Percentiles rank a stretch among this genome's conserved stretches.
Conservation (phyloP, 2,329 filamentous ascomycete species). For the Capronia americana region DNA sequence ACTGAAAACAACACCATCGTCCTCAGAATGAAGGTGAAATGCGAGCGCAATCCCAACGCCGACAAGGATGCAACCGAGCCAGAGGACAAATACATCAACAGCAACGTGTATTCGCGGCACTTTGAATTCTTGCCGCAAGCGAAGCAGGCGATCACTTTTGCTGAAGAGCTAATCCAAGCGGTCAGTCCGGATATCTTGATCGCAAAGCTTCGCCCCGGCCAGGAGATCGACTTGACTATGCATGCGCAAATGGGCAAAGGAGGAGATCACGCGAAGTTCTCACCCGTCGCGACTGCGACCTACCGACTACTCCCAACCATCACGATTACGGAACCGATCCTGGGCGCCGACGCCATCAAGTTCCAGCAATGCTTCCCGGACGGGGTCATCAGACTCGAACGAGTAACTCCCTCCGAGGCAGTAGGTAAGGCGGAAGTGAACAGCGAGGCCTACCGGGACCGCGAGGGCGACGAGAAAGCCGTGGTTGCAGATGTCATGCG, state of each 20-base stretch:
- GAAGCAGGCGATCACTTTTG: constrained; percentile 70
- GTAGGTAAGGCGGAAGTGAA: constrained; percentile 58
- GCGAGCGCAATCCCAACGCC: constrained; percentile 78
- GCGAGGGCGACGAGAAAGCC: constrained; percentile 81
- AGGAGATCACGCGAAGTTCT: constrained; percentile 95
- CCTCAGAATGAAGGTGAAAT: constrained; percentile 77
- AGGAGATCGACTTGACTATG: constrained; percentile 83
- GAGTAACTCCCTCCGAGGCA: constrained; percentile 72
- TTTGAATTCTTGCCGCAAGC: constrained; percentile 79
- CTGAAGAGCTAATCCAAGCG: constrained; percentile 66
- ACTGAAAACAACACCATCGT: constrained; percentile 87
- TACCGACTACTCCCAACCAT: constrained; percentile 92
- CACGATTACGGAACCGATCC: constrained; percentile 79
- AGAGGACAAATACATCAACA: constrained; percentile 81
- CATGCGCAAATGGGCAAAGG: constrained; percentile 96
- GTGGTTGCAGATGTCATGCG: constrained; percentile 88
- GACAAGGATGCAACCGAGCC: constrained; percentile 78
- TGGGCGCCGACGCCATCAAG: constrained; percentile 85
- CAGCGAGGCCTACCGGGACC: constrained; percentile 72
- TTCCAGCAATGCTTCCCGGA: constrained; percentile 87
- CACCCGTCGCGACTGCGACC: constrained; percentile 90
- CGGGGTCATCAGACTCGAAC: constrained; percentile 83
- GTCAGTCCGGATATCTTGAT: constrained; percentile 92
- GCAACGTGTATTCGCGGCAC: constrained; percentile 79
- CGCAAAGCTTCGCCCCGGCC: constrained; percentile 89